Evolutionary conservation across 768 basidiomycete genomes (phyloP).

Genomic region (Cyclocybe cylindracea): DNA sequence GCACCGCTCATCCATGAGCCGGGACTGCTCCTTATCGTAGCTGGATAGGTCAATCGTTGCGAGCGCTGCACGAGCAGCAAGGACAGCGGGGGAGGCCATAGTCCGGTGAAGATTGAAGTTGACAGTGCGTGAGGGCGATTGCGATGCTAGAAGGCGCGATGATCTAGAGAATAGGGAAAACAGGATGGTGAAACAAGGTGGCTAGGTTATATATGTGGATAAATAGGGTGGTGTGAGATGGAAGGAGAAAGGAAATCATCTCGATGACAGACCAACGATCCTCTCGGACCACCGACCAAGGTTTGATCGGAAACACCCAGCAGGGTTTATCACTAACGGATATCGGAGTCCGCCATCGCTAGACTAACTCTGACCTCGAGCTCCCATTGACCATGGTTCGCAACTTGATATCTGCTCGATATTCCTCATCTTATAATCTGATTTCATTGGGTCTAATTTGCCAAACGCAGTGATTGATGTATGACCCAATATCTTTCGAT

Average conservation of each 20-base stretch:
- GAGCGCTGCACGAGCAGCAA: slow-evolving; percentile 63
- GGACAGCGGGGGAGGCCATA: slow-evolving; percentile 63
- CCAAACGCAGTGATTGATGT: no score
- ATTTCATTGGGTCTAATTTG: no score
- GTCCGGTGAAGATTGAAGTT: slow-evolving; percentile 9
- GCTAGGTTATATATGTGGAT: slow-evolving; percentile 2
- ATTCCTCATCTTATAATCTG: no score
- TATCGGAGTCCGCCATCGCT: no score
- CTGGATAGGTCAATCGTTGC: slow-evolving; percentile 74
- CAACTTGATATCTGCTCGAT: no score
- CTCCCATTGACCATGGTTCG: no score
- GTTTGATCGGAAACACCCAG: no score
- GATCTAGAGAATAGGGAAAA: slow-evolving; percentile 15
- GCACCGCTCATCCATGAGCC: slow-evolving; percentile 94
- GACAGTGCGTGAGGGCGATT: slow-evolving; percentile 1
- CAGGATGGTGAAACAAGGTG: slow-evolving; percentile 12
- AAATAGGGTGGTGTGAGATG: slow-evolving; percentile 2
- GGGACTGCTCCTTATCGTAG: slow-evolving; percentile 92
- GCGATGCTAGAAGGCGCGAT: slow-evolving; percentile 20
- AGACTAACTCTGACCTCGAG: no score
- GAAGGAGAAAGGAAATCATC: neutral
- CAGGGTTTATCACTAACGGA: no score
- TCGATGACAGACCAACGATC: no score
- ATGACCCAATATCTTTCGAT: no score
- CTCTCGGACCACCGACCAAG: no score